Evolutionary conservation across 2,329 filamentous ascomycete genomes (phyloP), one percentile per base, ranked within the genome.

Genomic region (Pyrenochaeta sp.): DNA sequence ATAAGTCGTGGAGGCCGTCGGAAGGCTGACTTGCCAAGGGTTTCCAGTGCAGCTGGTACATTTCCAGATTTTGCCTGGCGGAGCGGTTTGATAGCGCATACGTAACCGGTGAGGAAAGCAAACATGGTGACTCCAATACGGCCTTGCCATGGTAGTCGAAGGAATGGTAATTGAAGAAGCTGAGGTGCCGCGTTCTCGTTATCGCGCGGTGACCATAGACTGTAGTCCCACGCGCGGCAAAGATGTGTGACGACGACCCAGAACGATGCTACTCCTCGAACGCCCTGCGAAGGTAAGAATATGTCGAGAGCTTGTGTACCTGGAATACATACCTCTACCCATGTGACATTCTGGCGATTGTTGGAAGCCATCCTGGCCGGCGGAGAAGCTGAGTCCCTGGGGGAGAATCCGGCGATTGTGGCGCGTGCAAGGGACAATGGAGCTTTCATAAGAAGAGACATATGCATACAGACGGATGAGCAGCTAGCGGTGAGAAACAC

Each of bases 131-230:
- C 82, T 37, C 82, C 82, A 27, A 83, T 78, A 18, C 81, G 78
- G 39, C 82, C 82, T 65, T 84, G 82, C 74, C 77, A 82, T 27
- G 81, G 80, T n/a, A 84, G 74, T n/a, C 82, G 82, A n/a, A 84
- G 66, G 55, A 83, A 77, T 4, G 82, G 81, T 45, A 78, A 72
- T 64, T 85, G 82, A 30, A 83, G 74, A 23, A 83, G 51, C 48
- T 79, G 76, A 9, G 81, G 79, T 1, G 75, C 45, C 3, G 64
- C 73, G 41, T 80, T 70, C 55, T 77, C 72, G 46, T 61, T 72
- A 58, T 82, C 78, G 57, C 78, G 72, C 6, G 73, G 79, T 40
- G 76, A 81, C 70, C 83, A 84, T 12, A 83, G 72, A n/a, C 75
- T 68, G 61, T 81, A 83, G 61, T 83, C 80, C 73, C 78, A 81